Evolutionary conservation across 2,329 filamentous ascomycete species (phyloP).

Genomic region (Penicillium sp.): DNA sequence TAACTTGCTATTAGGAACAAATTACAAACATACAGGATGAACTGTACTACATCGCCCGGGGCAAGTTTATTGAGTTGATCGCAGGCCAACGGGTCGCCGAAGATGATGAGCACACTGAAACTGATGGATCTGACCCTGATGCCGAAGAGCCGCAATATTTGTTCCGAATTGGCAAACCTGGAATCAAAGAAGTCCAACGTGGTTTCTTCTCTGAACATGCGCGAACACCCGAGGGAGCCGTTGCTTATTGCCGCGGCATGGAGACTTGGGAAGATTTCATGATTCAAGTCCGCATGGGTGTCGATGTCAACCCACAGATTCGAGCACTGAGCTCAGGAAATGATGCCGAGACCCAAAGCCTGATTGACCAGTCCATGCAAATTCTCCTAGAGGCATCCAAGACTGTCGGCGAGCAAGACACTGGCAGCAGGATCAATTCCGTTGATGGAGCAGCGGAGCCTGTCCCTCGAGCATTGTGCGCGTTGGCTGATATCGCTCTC

Average conservation of each 20-base stretch:
- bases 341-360: constrained; percentile 24
- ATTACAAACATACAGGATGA: constrained; percentile 17
- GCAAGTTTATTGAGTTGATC: constrained; percentile 21
- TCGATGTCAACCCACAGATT: constrained; percentile 41
- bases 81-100: constrained; percentile 19
- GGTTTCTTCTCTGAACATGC: constrained; percentile 39
- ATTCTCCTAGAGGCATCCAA: constrained; percentile 32
- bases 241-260: constrained; percentile 35
- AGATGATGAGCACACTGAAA: constrained; percentile 30
- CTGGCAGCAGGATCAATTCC: not conserved
- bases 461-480: constrained; percentile 29
- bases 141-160: constrained; percentile 25
- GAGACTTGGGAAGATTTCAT: constrained; percentile 43
- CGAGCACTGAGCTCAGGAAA: constrained; percentile 34
- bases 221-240: constrained; percentile 34
- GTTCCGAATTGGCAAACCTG: constrained; percentile 21
- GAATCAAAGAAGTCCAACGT: constrained; percentile 27
- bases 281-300: constrained; percentile 38
- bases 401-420: constrained; percentile 10
- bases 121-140: constrained; percentile 34
- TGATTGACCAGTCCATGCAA: constrained; percentile 23
- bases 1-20: constrained; percentile 5
- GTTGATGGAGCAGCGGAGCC: constrained; percentile 17
- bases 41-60: constrained; percentile 17
- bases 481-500: constrained; percentile 37